Evolutionary conservation across 2,329 filamentous ascomycete species (phyloP).

Genomic region (Periglandula ipomoeae): DNA sequence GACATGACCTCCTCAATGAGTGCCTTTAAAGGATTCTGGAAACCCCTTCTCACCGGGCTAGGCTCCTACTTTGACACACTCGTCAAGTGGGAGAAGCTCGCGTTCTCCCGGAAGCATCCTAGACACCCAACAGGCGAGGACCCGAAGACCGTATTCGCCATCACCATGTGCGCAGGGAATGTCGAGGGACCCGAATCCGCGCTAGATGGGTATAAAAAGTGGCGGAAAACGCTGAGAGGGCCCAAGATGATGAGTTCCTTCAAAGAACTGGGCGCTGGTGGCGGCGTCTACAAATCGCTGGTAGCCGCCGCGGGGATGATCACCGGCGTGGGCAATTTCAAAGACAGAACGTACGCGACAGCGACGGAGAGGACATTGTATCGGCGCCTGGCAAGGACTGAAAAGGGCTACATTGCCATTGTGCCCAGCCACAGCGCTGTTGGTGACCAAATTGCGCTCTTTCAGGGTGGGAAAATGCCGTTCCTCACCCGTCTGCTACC

Average conservation of each 20-base stretch:
- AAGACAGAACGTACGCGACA: conserved; percentile 3
- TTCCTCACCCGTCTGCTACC: not conserved
- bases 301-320: conserved; percentile 2
- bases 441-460: conserved; percentile 4
- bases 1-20: not conserved
- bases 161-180: conserved; percentile 5
- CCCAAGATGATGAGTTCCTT: conserved; percentile 4
- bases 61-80: conserved; percentile 6
- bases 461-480: conserved; percentile 1
- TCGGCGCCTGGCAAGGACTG: conserved; percentile 4
- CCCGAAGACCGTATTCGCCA: conserved; percentile 4
- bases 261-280: conserved; percentile 1
- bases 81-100: conserved; percentile 4
- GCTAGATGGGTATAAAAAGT: not conserved
- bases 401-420: conserved; percentile 6
- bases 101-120: not conserved
- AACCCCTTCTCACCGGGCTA: not conserved
- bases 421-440: conserved; percentile 2
- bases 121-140: conserved; percentile 6
- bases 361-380: conserved; percentile 3
- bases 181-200: not conserved
- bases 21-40: conserved; percentile 1
- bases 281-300: conserved; percentile 3
- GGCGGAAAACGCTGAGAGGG: conserved; percentile 1
- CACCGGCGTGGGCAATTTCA: not conserved